Conservation (phyloP, 2,329 filamentous ascomycete genomes). For the Diplodia mutila region DNA sequence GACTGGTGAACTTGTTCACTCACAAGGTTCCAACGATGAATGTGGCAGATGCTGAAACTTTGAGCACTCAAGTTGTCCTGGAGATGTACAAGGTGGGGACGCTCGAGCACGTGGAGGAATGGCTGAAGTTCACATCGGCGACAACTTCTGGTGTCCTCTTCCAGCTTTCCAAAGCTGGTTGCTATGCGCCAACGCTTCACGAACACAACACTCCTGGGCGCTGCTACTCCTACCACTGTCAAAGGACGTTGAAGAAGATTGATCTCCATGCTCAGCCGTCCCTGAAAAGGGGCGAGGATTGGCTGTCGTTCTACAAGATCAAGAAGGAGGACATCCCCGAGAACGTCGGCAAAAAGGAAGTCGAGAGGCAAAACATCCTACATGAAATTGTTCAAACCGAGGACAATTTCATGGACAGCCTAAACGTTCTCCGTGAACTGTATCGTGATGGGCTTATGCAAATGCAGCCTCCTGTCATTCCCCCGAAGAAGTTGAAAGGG, state of each 20-base stretch:
- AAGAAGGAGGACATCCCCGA: conserved; percentile 72
- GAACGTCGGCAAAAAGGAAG: conserved; percentile 76
- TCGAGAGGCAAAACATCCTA: conserved; percentile 89
- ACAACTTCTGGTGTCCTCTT: conserved; percentile 87
- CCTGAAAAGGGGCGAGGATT: conserved; percentile 68
- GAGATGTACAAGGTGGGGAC: conserved; percentile 80
- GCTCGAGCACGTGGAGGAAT: conserved; percentile 88
- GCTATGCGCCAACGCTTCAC: conserved; percentile 86
- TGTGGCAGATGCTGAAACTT: conserved; percentile 88
- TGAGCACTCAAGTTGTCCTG: conserved; percentile 76
- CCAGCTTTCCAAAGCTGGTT: conserved; percentile 89
- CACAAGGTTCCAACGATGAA: conserved; percentile 98
- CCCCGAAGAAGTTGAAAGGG: conserved; percentile 73
- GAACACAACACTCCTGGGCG: conserved; percentile 67
- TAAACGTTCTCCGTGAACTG: conserved; percentile 81
- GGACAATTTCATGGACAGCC: conserved; percentile 84
- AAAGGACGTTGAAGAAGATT: conserved; percentile 90
- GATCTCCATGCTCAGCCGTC: conserved; percentile 77
- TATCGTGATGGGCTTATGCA: conserved; percentile 80
- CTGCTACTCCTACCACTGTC: conserved; percentile 94
- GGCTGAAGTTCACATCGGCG: conserved; percentile 88
- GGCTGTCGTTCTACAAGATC: conserved; percentile 85
- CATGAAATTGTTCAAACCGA: conserved; percentile 96
- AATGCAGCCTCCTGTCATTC: conserved; percentile 78
- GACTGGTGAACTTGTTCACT: conserved; percentile 85